Percentiles rank a stretch among this genome's conserved stretches.
phyloP scores from a whole-genome alignment of 768 basidiomycete species.

The Pulveroboletus sp. region DNA sequence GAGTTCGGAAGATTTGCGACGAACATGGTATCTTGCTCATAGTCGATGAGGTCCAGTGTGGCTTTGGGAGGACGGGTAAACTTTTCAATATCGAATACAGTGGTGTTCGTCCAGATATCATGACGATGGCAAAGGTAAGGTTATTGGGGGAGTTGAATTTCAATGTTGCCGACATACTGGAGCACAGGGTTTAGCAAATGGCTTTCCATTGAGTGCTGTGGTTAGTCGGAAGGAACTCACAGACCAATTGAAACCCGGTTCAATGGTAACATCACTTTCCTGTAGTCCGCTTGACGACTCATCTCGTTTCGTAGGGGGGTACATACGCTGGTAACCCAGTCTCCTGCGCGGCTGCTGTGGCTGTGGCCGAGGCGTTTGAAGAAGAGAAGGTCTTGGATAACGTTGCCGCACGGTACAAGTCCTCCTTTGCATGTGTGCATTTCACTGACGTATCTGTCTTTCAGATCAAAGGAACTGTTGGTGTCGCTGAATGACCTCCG shows the following conservation, averaged over 20 bases:
- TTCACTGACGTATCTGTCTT: constrained; percentile 1
- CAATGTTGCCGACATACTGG: constrained; percentile 4
- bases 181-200: constrained; percentile 74
- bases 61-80: constrained; percentile 84
- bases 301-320: constrained; percentile 51
- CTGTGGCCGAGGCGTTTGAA: constrained; percentile 70
- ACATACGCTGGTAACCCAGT: constrained; percentile 93
- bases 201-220: constrained; percentile 89
- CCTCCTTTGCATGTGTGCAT: not conserved
- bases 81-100: constrained; percentile 81
- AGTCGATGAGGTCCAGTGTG: constrained; percentile 84
- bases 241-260: constrained; percentile 72
- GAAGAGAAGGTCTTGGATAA: constrained; percentile 83
- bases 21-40: constrained; percentile 80
- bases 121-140: constrained; percentile 80
- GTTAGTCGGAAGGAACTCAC: constrained; percentile 77
- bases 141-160: not conserved
- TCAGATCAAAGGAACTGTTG: constrained; percentile 71
- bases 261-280: constrained; percentile 48
- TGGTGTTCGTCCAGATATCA: constrained; percentile 80
- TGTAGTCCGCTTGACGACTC: not conserved
- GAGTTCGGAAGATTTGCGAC: constrained; percentile 82
- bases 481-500: constrained; percentile 52
- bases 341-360: constrained; percentile 85
- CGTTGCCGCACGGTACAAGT: constrained; percentile 58